Percentiles rank a stretch among this genome's conserved stretches.
Evolutionary conservation across 441 rosid species (phyloP).

Genomic region (Adansonia rubrostipa): DNA sequence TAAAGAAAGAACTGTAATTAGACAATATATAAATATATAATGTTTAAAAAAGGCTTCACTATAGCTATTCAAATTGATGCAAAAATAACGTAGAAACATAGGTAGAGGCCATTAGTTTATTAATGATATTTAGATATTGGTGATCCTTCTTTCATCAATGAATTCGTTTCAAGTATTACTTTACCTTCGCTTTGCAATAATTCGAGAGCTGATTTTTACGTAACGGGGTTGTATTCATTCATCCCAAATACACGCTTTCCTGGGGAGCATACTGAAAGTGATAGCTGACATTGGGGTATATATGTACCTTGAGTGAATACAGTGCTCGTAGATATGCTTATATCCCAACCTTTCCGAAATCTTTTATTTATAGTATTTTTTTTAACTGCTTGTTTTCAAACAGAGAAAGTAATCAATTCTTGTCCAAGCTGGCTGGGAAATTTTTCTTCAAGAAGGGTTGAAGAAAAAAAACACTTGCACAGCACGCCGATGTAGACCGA

Average conservation of each 20-base stretch:
- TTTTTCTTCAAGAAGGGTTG: conserved; percentile 13
- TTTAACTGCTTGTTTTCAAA: too few species aligned
- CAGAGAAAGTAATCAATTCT: too few species aligned
- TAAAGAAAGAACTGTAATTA: neutral
- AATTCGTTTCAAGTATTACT: neutral
- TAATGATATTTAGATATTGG: neutral
- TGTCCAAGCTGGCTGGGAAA: neutral
- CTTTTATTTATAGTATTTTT: too few species aligned
- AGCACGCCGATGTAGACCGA: conserved; percentile 29
- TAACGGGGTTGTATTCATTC: neutral
- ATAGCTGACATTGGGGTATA: too few species aligned
- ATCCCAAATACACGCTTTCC: neutral
- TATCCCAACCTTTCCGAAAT: too few species aligned
- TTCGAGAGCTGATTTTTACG: neutral
- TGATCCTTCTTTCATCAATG: neutral
- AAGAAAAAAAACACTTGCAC: conserved; percentile 14
- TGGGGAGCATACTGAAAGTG: neutral
- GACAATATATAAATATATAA: neutral
- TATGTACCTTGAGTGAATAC: too few species aligned
- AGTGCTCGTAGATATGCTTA: too few species aligned
- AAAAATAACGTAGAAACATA: neutral
- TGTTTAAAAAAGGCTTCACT: neutral
- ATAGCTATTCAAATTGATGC: neutral
- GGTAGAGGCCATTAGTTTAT: neutral
- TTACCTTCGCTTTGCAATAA: neutral